These are phyloP conservation scores for Penicillium coffeae DNA, from an alignment of 495 filamentous ascomycete genomes.

Conservation along the genomic window DNA sequence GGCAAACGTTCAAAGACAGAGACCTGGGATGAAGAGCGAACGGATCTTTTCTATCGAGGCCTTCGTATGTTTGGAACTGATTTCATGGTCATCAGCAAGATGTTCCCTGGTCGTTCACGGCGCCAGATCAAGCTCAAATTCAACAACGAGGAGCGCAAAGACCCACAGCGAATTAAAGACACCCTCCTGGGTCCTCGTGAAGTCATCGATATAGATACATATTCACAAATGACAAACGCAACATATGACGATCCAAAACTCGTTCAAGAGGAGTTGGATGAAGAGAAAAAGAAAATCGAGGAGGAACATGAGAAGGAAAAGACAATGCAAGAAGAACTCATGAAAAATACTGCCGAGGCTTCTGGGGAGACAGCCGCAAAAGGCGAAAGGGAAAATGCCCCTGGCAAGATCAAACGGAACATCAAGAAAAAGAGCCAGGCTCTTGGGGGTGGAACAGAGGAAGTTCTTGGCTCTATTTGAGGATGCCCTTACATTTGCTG, in stretches of 20 bases:
- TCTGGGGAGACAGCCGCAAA: conserved; percentile 34
- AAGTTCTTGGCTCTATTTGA: conserved; percentile 37
- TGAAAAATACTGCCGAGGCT: conserved; percentile 37
- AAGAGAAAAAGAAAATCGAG: conserved; percentile 63
- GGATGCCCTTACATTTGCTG: neutral
- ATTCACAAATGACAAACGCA: conserved; percentile 57
- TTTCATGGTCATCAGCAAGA: conserved; percentile 78
- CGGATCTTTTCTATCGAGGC: conserved; percentile 79
- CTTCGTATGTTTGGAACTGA: conserved; percentile 89
- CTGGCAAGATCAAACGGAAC: conserved; percentile 34
- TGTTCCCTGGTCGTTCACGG: conserved; percentile 74
- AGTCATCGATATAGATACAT: conserved; percentile 62
- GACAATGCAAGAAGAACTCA: conserved; percentile 49
- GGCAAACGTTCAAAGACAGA: conserved; percentile 67
- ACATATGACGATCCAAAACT: conserved; percentile 52
- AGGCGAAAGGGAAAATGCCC: conserved; percentile 34
- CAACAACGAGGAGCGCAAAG: conserved; percentile 80
- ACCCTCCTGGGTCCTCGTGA: conserved; percentile 60
- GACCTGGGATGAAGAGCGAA: conserved; percentile 72
- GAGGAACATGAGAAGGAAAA: conserved; percentile 61
- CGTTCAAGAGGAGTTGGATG: conserved; percentile 61
- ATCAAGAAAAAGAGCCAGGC: conserved; percentile 36
- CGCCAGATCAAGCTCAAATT: conserved; percentile 89
- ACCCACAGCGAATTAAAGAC: conserved; percentile 63
- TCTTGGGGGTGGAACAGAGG: conserved; percentile 38